A percentile compares a stretch with the other conserved stretches of the same genome.
Evolutionary conservation across 2,329 filamentous ascomycete genomes (phyloP).

Genomic region (Apiospora aurea): DNA sequence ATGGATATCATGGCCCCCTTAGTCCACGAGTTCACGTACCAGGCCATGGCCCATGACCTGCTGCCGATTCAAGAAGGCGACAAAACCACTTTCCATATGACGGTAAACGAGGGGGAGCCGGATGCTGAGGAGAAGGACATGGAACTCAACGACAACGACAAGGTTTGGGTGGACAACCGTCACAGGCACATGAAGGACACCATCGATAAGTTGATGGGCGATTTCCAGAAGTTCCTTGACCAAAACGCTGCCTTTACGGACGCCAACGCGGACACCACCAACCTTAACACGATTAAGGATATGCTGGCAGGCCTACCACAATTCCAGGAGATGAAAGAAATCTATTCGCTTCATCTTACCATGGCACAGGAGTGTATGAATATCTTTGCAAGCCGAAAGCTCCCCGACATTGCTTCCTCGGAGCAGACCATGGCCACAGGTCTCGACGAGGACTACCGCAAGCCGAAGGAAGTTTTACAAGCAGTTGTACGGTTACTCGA

Average conservation of each 20-base stretch:
- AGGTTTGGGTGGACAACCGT: conserved; percentile 93
- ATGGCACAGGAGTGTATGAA: conserved; percentile 99
- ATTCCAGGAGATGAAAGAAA: conserved; percentile 94
- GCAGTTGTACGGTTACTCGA: conserved; percentile 88
- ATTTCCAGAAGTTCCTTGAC: conserved; percentile 90
- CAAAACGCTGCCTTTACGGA: conserved; percentile 94
- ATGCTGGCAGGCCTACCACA: conserved; percentile 96
- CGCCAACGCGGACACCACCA: conserved; percentile 71
- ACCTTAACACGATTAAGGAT: conserved; percentile 90
- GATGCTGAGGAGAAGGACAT: conserved; percentile 86
- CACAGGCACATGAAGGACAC: conserved; percentile 99
- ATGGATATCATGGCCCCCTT: conserved; percentile 92
- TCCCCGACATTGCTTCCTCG: conserved; percentile 84
- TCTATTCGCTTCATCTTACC: conserved; percentile 90
- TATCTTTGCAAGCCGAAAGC: conserved; percentile 82
- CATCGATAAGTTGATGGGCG: conserved; percentile 88
- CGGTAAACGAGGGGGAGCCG: conserved; percentile 74
- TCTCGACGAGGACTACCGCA: conserved; percentile 89
- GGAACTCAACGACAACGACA: conserved; percentile 89
- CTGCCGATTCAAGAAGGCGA: conserved; percentile 87
- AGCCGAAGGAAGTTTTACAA: conserved; percentile 87
- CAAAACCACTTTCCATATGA: conserved; percentile 84
- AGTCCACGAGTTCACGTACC: conserved; percentile 96
- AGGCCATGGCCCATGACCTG: conserved; percentile 96
- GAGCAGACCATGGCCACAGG: conserved; percentile 94